These are phyloP conservation scores for Debaryomyces castellii DNA, from an alignment of 805 yeast species.

Conservation along the genomic window DNA sequence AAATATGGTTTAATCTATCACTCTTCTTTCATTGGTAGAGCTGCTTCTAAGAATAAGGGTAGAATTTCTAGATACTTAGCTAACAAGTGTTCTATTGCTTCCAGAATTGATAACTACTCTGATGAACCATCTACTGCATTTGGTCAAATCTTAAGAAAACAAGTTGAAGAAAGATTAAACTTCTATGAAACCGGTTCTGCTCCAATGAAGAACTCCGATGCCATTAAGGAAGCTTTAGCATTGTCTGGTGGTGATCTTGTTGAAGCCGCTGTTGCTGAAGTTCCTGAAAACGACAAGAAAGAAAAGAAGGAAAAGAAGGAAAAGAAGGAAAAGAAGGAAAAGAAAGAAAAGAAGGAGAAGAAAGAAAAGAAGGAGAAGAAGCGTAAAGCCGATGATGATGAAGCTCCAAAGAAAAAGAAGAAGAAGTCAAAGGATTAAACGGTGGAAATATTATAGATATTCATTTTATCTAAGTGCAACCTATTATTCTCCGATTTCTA, in stretches of 20 bases:
- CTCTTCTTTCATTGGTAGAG: constrained; percentile 91
- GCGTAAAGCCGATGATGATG: constrained; percentile 37
- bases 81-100: constrained; percentile 98
- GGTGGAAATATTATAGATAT: neutral
- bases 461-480: neutral
- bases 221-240: constrained; percentile 87
- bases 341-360: constrained; percentile 34
- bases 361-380: constrained; percentile 33
- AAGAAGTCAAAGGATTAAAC: constrained; percentile 45
- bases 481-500: constrained; percentile 1
- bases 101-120: constrained; percentile 96
- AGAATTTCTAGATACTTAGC: constrained; percentile 98
- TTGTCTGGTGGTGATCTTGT: constrained; percentile 54
- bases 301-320: constrained; percentile 25
- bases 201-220: constrained; percentile 94
- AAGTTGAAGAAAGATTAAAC: constrained; percentile 95
- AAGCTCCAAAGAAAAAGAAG: constrained; percentile 41
- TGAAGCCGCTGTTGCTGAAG: constrained; percentile 29
- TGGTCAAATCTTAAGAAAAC: constrained; percentile 88
- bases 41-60: constrained; percentile 96
- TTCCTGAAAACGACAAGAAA: constrained; percentile 16
- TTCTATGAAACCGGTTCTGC: constrained; percentile 96
- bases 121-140: constrained; percentile 90
- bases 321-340: constrained; percentile 27
- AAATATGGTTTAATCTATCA: constrained; percentile 94